Evolutionary conservation across 257 asterid species (phyloP).

Genomic region (Voacanga thouarsii): DNA sequence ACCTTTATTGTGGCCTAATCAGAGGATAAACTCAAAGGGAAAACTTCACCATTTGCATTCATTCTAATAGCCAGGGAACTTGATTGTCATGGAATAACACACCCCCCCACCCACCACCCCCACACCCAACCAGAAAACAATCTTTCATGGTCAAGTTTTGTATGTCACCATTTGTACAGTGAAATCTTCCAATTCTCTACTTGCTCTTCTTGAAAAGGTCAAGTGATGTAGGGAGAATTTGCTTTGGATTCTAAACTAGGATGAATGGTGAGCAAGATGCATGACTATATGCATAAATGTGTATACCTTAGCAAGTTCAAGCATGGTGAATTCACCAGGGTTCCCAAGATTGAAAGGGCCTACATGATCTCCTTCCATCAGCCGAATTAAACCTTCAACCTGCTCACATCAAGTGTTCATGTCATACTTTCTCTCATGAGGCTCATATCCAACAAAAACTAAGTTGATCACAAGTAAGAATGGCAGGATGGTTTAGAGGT

Average conservation of each 20-base stretch:
- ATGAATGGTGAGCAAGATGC: background rate
- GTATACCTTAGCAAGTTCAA: slow-evolving; percentile 79
- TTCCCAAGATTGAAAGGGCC: slow-evolving; percentile 89
- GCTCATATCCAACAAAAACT: background rate
- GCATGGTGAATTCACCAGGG: slow-evolving; percentile 91
- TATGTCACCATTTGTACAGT: too few relatives aligned
- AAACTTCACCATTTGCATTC: background rate
- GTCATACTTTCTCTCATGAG: background rate
- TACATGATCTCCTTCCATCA: slow-evolving; percentile 86
- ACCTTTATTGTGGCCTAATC: background rate
- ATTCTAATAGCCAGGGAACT: background rate
- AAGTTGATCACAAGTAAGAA: background rate
- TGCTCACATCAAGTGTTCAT: slow-evolving; percentile 16
- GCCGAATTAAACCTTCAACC: slow-evolving; percentile 77
- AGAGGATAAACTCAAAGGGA: background rate
- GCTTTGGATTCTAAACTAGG: too few relatives aligned
- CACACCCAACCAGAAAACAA: too few relatives aligned
- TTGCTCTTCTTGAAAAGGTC: too few relatives aligned
- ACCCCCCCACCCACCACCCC: too few relatives aligned
- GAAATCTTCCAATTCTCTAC: too few relatives aligned
- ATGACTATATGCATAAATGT: background rate
- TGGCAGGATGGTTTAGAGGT: background rate
- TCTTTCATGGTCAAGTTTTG: too few relatives aligned
- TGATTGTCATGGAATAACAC: background rate
- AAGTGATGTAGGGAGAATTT: too few relatives aligned